phyloP scores from a whole-genome alignment of 2,329 filamentous ascomycete species.

The Botrytis squamosa region DNA sequence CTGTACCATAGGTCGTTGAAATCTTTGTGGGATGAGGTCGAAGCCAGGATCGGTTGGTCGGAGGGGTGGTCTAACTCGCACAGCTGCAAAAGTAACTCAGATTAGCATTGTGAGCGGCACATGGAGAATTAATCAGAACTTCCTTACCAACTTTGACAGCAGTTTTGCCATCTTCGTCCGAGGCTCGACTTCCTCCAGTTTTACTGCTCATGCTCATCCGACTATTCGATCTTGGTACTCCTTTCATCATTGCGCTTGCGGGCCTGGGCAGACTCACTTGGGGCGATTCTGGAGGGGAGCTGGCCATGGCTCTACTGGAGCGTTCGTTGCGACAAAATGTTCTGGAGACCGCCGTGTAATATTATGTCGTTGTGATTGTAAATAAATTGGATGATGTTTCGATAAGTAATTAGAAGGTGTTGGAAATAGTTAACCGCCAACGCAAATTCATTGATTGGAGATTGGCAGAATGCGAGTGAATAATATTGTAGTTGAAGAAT shows the following conservation, averaged over 20 bases:
- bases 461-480: constrained; percentile 6
- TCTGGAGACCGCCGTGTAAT: neutral
- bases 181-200: constrained; percentile 75
- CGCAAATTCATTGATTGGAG: constrained; percentile 4
- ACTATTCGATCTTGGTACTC: constrained; percentile 71
- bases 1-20: constrained; percentile 89
- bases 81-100: constrained; percentile 56
- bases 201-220: constrained; percentile 83
- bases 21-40: constrained; percentile 93
- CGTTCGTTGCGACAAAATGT: constrained; percentile 39
- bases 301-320: constrained; percentile 53
- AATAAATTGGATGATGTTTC: neutral
- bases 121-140: neutral
- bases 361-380: constrained; percentile 5
- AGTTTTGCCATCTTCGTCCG: constrained; percentile 86
- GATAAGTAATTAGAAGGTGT: constrained; percentile 8
- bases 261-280: constrained; percentile 62
- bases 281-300: constrained; percentile 69
- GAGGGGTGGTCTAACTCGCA: constrained; percentile 87
- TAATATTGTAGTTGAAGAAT: constrained; percentile 6
- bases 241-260: constrained; percentile 74
- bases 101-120: constrained; percentile 13
- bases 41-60: constrained; percentile 82
- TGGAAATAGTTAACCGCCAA: neutral
- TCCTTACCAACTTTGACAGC: constrained; percentile 94